Conservation (phyloP, 2,329 filamentous ascomycete genomes). For the Pseudogymnoascus sp. region DNA sequence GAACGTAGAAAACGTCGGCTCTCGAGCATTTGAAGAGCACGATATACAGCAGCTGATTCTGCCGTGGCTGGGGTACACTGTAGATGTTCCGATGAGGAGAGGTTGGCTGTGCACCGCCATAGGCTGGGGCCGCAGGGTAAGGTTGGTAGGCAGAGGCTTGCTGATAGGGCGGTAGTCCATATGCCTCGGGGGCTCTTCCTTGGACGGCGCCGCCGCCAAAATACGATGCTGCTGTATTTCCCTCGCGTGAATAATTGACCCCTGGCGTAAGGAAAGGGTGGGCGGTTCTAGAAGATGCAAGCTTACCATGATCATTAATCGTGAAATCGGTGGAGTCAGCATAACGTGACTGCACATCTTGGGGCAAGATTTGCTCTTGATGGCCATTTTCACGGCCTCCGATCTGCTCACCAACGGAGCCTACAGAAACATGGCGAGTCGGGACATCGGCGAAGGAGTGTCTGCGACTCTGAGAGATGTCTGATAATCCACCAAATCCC, state of each 20-base stretch:
- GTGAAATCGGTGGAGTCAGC: constrained; percentile 24
- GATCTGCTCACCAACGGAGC: constrained; percentile 45
- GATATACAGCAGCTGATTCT: constrained; percentile 71
- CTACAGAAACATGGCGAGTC: constrained; percentile 56
- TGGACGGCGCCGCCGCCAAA: constrained; percentile 25
- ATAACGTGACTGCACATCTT: constrained; percentile 25
- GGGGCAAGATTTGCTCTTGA: constrained; percentile 26
- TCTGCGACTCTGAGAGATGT: constrained; percentile 65
- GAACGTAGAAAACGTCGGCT: constrained; percentile 94
- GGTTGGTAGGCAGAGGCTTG: constrained; percentile 14
- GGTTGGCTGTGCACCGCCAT: constrained; percentile 36
- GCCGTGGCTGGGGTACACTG: constrained; percentile 51
- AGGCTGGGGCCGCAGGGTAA: constrained; percentile 22
- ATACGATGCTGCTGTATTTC: constrained; percentile 26
- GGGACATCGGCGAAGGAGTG: constrained; percentile 72
- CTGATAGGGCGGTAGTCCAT: constrained; percentile 21
- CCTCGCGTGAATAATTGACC: constrained; percentile 19
- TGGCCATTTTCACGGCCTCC: background rate
- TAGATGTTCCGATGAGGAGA: constrained; percentile 59
- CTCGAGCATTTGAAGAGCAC: constrained; percentile 95
- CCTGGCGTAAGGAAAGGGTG: background rate
- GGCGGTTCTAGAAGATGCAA: constrained; percentile 14
- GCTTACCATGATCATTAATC: constrained; percentile 30
- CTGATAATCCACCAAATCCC: constrained; percentile 54
- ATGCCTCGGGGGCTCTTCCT: constrained; percentile 21